These are phyloP conservation scores for Vigna unguiculata DNA, from an alignment of 306 rosid genomes.

Conservation along the genomic window DNA sequence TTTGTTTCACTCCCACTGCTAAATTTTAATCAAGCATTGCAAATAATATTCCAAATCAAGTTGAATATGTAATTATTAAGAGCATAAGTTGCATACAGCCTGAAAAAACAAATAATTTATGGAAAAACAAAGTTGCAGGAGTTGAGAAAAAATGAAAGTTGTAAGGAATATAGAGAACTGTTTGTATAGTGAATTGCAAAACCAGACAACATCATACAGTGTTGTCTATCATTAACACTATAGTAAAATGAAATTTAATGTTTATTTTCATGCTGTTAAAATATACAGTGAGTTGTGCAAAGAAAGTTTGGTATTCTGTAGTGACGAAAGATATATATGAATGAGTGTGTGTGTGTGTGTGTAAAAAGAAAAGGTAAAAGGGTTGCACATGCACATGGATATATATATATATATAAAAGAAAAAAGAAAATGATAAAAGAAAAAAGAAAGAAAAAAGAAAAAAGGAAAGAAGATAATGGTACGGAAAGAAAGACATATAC, in stretches of 20 bases:
- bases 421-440: not conserved
- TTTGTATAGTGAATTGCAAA: not conserved
- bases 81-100: not conserved
- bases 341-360: no score
- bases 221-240: not conserved
- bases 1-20: no score
- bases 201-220: not conserved
- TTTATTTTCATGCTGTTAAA: no score
- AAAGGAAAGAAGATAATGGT: not conserved
- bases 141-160: not conserved
- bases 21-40: not conserved
- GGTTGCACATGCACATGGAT: not conserved
- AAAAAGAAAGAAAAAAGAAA: not conserved
- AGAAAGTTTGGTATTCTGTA: not conserved
- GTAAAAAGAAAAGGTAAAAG: not conserved
- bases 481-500: conserved; percentile 28
- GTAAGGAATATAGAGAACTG: not conserved
- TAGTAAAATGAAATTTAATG: not conserved
- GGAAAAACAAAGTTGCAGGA: not conserved
- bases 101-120: not conserved
- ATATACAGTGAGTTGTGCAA: no score
- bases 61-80: not conserved
- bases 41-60: not conserved
- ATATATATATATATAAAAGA: no score
- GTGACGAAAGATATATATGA: not conserved